Percentiles rank a stretch among this genome's conserved stretches.
phyloP scores from a whole-genome alignment of 1,284 basidiomycete genomes.

The Schizophyllum commune region DNA sequence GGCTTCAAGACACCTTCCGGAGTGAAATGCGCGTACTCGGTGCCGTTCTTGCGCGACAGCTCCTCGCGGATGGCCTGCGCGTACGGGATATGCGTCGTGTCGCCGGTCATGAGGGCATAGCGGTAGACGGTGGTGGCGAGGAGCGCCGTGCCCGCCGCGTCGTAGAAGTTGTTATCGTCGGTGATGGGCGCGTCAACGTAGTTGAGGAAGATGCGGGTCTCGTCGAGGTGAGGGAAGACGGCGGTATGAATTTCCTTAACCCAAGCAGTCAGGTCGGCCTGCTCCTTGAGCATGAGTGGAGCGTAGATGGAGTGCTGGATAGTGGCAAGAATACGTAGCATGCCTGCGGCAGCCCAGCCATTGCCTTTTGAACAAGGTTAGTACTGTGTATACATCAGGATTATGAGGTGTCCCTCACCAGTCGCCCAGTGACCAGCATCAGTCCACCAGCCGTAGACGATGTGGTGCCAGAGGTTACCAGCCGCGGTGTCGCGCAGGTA shows the following conservation, averaged over 20 bases:
- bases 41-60: conserved; percentile 29
- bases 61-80: conserved; percentile 51
- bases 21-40: conserved; percentile 38
- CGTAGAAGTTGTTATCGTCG: conserved; percentile 52
- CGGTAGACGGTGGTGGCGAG: conserved; percentile 75
- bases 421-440: conserved; percentile 71
- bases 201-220: conserved; percentile 64
- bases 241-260: conserved; percentile 65
- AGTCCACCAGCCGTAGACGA: conserved; percentile 32
- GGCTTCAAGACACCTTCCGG: conserved; percentile 55
- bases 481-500: conserved; percentile 27
- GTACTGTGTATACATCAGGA: neutral
- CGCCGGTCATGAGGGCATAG: conserved; percentile 43
- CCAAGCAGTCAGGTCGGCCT: conserved; percentile 60
- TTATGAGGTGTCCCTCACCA: conserved; percentile 29
- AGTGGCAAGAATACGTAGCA: conserved; percentile 72
- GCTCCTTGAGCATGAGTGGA: conserved; percentile 41
- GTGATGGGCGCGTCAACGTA: conserved; percentile 51
- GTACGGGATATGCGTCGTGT: conserved; percentile 40
- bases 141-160: conserved; percentile 69
- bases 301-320: conserved; percentile 57
- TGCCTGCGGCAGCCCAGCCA: conserved; percentile 81
- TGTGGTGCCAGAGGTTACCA: conserved; percentile 61
- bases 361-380: conserved; percentile 44
- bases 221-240: conserved; percentile 52